phyloP scores from a whole-genome alignment of 2,329 filamentous ascomycete genomes.

The Endoconidiophora polonica region DNA sequence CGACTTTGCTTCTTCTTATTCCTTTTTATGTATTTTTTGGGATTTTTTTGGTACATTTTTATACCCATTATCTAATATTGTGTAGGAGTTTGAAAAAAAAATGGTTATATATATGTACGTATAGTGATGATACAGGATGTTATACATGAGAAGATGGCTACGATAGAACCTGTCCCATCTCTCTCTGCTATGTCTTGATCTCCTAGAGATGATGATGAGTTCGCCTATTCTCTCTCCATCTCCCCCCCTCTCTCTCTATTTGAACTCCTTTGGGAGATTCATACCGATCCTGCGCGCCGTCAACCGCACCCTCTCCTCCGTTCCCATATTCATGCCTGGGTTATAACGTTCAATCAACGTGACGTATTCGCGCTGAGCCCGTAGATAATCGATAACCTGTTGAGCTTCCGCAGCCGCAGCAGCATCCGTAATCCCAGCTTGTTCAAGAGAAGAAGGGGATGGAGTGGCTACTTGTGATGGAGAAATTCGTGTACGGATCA shows the following conservation, averaged over 20 bases:
- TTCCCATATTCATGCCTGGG: slow-evolving; percentile 74
- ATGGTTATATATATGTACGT: neutral
- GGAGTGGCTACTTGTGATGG: slow-evolving; percentile 15
- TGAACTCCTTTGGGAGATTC: slow-evolving; percentile 57
- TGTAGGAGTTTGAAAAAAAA: neutral
- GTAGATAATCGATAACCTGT: slow-evolving; percentile 65
- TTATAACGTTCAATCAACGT: slow-evolving; percentile 83
- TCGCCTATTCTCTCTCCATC: neutral
- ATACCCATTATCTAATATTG: neutral
- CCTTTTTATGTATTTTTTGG: neutral
- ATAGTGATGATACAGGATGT: neutral
- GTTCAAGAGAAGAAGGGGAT: slow-evolving; percentile 9
- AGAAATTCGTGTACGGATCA: slow-evolving; percentile 48
- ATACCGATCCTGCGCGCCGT: slow-evolving; percentile 79
- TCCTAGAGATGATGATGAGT: neutral
- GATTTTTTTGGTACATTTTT: neutral
- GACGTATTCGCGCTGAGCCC: slow-evolving; percentile 71
- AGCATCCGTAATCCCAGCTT: slow-evolving; percentile 16
- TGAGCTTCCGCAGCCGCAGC: slow-evolving; percentile 29
- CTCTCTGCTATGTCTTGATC: neutral
- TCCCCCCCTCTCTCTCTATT: slow-evolving; percentile 2
- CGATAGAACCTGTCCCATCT: neutral
- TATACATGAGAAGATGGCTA: neutral
- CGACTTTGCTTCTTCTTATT: slow-evolving; percentile 4
- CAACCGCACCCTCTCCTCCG: slow-evolving; percentile 68